Percentiles rank a stretch among this genome's conserved stretches.
phyloP scores from a whole-genome alignment of 78 protist genomes.

The Ministeria vibrans region DNA sequence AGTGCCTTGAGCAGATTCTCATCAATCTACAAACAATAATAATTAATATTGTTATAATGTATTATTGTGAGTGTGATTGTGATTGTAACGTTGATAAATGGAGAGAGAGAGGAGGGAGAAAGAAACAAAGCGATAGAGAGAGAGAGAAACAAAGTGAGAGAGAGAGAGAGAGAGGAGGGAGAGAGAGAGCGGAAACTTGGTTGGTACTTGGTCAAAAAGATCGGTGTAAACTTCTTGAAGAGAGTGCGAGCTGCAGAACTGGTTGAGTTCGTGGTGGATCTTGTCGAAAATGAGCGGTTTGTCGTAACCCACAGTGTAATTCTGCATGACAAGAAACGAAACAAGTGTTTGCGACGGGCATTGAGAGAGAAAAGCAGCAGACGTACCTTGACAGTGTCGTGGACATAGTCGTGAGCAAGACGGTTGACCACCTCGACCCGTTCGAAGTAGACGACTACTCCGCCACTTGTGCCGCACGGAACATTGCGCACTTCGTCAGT shows the following conservation, averaged over 20 bases:
- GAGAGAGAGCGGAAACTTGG: too few species aligned
- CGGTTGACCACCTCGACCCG: slow-evolving; percentile 54
- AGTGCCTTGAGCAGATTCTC: slow-evolving; percentile 19
- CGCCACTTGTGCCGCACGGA: slow-evolving; percentile 66
- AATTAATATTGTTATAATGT: too few species aligned
- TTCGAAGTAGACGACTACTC: slow-evolving; percentile 43
- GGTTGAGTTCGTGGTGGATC: slow-evolving; percentile 57
- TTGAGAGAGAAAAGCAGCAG: neutral
- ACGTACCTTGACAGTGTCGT: slow-evolving; percentile 6
- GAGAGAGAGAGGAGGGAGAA: too few species aligned
- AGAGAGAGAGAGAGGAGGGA: too few species aligned
- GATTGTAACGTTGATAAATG: too few species aligned
- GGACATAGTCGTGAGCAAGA: slow-evolving; percentile 15
- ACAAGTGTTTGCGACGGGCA: neutral
- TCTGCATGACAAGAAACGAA: too few species aligned
- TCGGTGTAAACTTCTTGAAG: slow-evolving; percentile 59
- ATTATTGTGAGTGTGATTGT: too few species aligned
- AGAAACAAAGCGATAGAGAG: too few species aligned
- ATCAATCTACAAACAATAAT: too few species aligned
- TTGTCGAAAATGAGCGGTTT: slow-evolving; percentile 47
- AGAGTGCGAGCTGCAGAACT: slow-evolving; percentile 60
- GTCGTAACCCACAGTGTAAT: slow-evolving; percentile 33
- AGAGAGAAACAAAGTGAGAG: too few species aligned
- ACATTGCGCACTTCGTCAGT: slow-evolving; percentile 38
- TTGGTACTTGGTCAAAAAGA: slow-evolving; percentile 31